phyloP scores from a whole-genome alignment of 2,329 filamentous ascomycete genomes.

The Acrocalymma vagum region DNA sequence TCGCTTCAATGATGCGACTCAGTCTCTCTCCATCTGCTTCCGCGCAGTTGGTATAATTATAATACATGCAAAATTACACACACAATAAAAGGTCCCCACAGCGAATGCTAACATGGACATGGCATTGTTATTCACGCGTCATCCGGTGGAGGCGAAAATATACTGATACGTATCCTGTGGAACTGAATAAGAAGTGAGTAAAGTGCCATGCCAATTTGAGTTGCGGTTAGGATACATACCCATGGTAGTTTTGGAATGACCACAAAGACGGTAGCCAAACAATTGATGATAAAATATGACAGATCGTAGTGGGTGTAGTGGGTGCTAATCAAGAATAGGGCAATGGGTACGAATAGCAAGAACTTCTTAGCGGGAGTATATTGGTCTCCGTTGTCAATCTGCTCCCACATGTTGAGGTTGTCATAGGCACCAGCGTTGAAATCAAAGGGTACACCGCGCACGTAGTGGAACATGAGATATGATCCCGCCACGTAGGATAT shows the following conservation, averaged over 20 bases:
- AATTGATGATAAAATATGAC: constrained; percentile 97
- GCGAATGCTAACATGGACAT: constrained; percentile 26
- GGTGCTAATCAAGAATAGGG: constrained; percentile 94
- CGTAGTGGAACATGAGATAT: constrained; percentile 99
- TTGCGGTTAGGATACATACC: constrained; percentile 66
- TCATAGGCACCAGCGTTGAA: constrained; percentile 99
- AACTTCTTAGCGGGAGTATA: constrained; percentile 99
- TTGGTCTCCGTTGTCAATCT: constrained; percentile 98
- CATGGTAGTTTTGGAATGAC: constrained; percentile 96
- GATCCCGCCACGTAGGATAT: constrained; percentile 99
- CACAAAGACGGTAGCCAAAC: constrained; percentile 88
- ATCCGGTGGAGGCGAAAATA: constrained; percentile 50
- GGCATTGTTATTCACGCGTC: constrained; percentile 31
- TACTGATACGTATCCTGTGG: constrained; percentile 49
- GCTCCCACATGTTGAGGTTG: constrained; percentile 99
- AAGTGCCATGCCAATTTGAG: neutral
- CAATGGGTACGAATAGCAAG: constrained; percentile 89
- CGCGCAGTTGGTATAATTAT: constrained; percentile 34
- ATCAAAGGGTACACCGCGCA: constrained; percentile 96
- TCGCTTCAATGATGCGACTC: constrained; percentile 36
- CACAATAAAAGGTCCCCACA: too few relatives aligned
- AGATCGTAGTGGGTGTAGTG: constrained; percentile 99
- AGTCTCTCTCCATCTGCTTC: constrained; percentile 30
- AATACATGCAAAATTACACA: constrained; percentile 45
- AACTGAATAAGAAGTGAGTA: constrained; percentile 29